Conservation (phyloP, 768 basidiomycete species). For the Phylloporus sp. region DNA sequence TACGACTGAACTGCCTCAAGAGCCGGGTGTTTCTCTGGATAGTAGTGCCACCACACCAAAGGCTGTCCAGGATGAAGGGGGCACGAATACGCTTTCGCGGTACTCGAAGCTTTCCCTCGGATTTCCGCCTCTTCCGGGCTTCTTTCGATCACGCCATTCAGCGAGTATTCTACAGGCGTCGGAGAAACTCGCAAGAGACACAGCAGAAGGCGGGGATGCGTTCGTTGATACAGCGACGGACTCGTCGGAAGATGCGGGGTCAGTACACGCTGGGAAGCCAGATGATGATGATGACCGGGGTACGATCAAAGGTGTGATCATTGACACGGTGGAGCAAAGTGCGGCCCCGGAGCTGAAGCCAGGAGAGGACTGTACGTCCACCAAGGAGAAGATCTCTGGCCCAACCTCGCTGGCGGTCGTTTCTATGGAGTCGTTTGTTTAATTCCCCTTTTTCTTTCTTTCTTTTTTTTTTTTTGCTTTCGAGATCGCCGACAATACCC, state of each 20-base stretch:
- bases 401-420: slow-evolving; percentile 17
- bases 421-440: slow-evolving; percentile 19
- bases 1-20: slow-evolving; percentile 26
- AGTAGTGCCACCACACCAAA: slow-evolving; percentile 63
- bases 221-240: slow-evolving; percentile 4
- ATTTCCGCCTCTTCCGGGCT: slow-evolving; percentile 60
- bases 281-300: slow-evolving; percentile 45
- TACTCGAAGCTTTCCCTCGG: slow-evolving; percentile 48
- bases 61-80: slow-evolving; percentile 33
- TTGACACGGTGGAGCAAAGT: slow-evolving; percentile 15
- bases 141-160: slow-evolving; percentile 60
- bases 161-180: slow-evolving; percentile 34
- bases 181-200: slow-evolving; percentile 19
- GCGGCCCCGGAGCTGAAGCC: slow-evolving; percentile 11
- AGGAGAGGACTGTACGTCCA: slow-evolving; percentile 12
- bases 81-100: slow-evolving; percentile 20
- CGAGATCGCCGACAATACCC: slow-evolving; percentile 6
- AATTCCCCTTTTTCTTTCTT: slow-evolving; percentile 4
- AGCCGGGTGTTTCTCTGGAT: slow-evolving; percentile 39
- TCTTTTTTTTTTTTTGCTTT: neutral
- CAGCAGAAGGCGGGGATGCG: slow-evolving; percentile 19
- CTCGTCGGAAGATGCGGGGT: slow-evolving; percentile 7
- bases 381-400: slow-evolving; percentile 21
- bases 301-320: slow-evolving; percentile 31
- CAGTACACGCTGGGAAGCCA: slow-evolving; percentile 5